A percentile compares a stretch with the other conserved stretches of the same genome.
These are phyloP conservation scores for Ceratocystis ficicola DNA, from an alignment of 2,329 filamentous ascomycete species.

Conservation along the genomic window DNA sequence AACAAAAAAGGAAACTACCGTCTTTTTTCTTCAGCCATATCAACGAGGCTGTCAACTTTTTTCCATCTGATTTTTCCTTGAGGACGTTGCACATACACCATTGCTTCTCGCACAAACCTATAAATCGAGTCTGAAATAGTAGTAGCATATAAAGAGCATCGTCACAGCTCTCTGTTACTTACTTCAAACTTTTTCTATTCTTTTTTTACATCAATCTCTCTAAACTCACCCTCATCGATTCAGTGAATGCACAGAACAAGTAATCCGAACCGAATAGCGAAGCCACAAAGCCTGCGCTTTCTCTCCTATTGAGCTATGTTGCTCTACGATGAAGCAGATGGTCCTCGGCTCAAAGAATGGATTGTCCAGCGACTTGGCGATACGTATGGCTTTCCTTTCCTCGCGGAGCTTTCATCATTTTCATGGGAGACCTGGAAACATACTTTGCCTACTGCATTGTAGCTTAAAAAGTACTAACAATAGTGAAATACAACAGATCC, in stretches of 20 bases:
- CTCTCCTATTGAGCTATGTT: constrained; percentile 30
- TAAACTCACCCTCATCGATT: too few species aligned
- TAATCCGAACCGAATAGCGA: background rate
- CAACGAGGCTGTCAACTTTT: constrained; percentile 11
- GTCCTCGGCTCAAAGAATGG: constrained; percentile 58
- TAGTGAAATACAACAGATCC: constrained; percentile 38
- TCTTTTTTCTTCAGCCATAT: constrained; percentile 8
- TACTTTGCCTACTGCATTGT: background rate
- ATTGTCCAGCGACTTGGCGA: constrained; percentile 65
- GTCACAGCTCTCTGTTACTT: too few species aligned
- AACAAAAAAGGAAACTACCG: background rate
- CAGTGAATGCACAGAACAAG: background rate
- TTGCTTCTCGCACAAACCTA: background rate
- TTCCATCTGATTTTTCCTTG: constrained; percentile 8
- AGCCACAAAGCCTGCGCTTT: constrained; percentile 22
- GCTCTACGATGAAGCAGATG: constrained; percentile 52
- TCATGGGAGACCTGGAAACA: background rate
- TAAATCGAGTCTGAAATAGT: too few species aligned
- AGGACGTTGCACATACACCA: background rate
- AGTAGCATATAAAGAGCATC: too few species aligned
- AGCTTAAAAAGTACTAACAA: constrained; percentile 16
- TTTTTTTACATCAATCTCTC: too few species aligned
- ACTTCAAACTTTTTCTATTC: too few species aligned
- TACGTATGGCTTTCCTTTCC: constrained; percentile 42
- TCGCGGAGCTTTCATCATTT: background rate